Base-by-base conservation (phyloP, 805 yeast species). In the Groenewaldozyma tartarivorans region DNA sequence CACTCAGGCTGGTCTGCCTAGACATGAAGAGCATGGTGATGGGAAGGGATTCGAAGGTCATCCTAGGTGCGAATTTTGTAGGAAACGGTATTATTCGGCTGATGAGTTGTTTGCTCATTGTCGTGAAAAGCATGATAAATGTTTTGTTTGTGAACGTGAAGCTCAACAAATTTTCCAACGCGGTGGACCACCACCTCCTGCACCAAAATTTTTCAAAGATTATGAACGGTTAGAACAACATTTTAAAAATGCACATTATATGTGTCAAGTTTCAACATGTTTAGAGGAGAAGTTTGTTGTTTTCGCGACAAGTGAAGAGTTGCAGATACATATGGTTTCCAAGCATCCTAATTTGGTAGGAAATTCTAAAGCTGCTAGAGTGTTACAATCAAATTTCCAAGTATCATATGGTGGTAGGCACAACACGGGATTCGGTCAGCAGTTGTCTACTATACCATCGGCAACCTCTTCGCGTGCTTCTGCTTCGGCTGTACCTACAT, bases 261-360 rank as follows among this genome's bases (percentile, higher is more conserved):
- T 77, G 13, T 92, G 99, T 63, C 68, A 72, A 24, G 81, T 82
- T 16, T 83, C 75, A 36, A 54, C 72, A 9, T 92, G 99, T 62
- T 61, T 88, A 36, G 97, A 88, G 42, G 78, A 82, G 59, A 83
- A 84, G 57, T 90, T 92, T 62, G 92, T 92, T 18, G 98, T 90
- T 1, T 92, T 92, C 57, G 73, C 79, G 18, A 90, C 86, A 47
- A 92, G 83, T 40, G 61, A 87, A 41, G 96, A 87, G 50, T 67
- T 92, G 40, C 80, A 82, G 41, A 88, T 94, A 1, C 98, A 92
- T 60, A 79, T 86, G 77, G 61, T 86, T 36, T 74, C 77, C 48
- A 90, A 81, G 51, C 99, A 92, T 60, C 77, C 82, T 2, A 72
- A 73, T 4, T 49, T 79, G 2, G 62, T 69, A 33, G 77, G 74